phyloP scores from a whole-genome alignment of 2,329 filamentous ascomycete species.

The Pyrenophora graminea region DNA sequence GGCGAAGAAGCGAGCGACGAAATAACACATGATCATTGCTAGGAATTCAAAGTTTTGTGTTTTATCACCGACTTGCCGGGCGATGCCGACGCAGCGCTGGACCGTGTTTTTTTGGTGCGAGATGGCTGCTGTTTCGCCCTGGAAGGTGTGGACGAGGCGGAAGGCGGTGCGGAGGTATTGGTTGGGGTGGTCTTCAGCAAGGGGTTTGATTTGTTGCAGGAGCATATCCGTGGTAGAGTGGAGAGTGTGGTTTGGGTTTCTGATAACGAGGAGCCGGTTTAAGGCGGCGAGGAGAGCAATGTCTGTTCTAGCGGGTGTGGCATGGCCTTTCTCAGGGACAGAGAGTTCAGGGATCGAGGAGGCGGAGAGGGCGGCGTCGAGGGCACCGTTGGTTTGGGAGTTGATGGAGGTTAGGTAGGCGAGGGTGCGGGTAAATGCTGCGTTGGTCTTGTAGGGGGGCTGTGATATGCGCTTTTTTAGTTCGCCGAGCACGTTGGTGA shows the following conservation, averaged over 20 bases:
- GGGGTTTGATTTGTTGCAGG: constrained; percentile 67
- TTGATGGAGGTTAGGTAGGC: constrained; percentile 77
- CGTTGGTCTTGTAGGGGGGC: constrained; percentile 48
- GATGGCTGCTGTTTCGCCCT: constrained; percentile 67
- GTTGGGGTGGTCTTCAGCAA: constrained; percentile 72
- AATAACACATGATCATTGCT: constrained; percentile 81
- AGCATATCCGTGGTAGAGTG: constrained; percentile 60
- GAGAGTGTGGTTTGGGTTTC: constrained; percentile 49
- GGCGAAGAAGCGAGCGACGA: constrained; percentile 81
- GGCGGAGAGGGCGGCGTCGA: constrained; percentile 67
- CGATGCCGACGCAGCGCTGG: constrained; percentile 55
- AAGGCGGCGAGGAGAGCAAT: constrained; percentile 54
- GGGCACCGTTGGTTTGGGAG: constrained; percentile 74
- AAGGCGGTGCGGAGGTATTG: constrained; percentile 77
- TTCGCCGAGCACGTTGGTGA: not conserved
- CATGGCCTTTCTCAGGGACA: constrained; percentile 46
- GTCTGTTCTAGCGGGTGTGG: constrained; percentile 42
- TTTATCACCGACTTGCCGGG: constrained; percentile 69
- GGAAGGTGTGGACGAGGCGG: constrained; percentile 70
- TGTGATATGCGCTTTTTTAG: constrained; percentile 40
- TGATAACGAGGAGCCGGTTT: constrained; percentile 55
- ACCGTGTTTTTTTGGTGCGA: constrained; percentile 80
- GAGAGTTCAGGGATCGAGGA: constrained; percentile 68
- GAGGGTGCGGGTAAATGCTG: constrained; percentile 58
- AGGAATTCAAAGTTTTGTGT: constrained; percentile 78